These are phyloP conservation scores for Melastoma candidum DNA, from an alignment of 441 rosid species.

Conservation along the genomic window DNA sequence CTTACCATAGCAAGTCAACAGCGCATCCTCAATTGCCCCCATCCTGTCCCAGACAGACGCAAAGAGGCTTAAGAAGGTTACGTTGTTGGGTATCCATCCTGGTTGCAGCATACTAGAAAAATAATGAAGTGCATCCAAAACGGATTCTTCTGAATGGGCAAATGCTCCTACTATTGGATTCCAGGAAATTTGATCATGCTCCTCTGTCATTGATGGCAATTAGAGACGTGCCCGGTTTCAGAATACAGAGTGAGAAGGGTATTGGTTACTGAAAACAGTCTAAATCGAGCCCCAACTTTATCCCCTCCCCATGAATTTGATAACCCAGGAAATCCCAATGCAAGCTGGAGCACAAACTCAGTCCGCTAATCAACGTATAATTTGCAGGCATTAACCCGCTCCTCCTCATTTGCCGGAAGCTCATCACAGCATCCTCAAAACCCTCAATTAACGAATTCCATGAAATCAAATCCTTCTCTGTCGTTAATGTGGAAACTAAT, in stretches of 20 bases:
- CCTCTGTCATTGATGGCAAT: constrained; percentile 49
- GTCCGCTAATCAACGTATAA: constrained; percentile 59
- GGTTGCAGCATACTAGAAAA: constrained; percentile 49
- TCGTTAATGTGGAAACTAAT: constrained; percentile 47
- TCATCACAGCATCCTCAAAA: constrained; percentile 46
- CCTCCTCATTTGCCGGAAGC: constrained; percentile 48
- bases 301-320: constrained; percentile 60
- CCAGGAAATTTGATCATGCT: constrained; percentile 81
- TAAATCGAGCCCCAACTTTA: constrained; percentile 55
- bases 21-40: constrained; percentile 61
- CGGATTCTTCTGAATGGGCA: constrained; percentile 42
- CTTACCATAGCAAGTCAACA: constrained; percentile 76
- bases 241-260: constrained; percentile 66
- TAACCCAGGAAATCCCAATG: constrained; percentile 48
- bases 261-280: constrained; percentile 78
- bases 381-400: constrained; percentile 42
- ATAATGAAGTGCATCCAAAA: constrained; percentile 35
- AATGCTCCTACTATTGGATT: constrained; percentile 72
- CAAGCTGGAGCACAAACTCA: constrained; percentile 85
- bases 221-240: constrained; percentile 38
- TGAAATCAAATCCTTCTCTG: constrained; percentile 61
- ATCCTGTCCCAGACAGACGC: constrained; percentile 41
- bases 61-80: constrained; percentile 62
- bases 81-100: constrained; percentile 54
- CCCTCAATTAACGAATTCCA: constrained; percentile 79